phyloP scores from a whole-genome alignment of 1,139 yeast genomes.

The Candida sojae region DNA sequence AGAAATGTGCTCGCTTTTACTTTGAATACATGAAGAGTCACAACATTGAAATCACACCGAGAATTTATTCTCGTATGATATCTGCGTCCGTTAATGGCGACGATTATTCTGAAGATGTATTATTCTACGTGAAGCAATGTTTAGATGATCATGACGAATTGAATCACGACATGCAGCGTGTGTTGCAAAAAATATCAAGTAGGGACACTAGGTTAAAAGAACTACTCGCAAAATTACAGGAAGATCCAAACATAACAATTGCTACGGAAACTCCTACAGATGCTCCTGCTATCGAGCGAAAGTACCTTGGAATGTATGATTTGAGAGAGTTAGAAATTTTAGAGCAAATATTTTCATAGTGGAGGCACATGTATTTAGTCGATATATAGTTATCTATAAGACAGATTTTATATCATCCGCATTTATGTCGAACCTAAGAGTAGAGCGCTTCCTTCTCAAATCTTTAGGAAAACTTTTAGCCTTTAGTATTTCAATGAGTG shows the following conservation, averaged over 20 bases:
- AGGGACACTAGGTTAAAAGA: not conserved
- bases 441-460: conserved; percentile 20
- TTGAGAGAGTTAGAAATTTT: conserved; percentile 27
- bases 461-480: conserved; percentile 11
- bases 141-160: conserved; percentile 15
- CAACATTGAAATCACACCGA: conserved; percentile 13
- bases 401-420: conserved; percentile 41
- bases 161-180: not conserved
- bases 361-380: not conserved
- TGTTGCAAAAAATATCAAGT: not conserved
- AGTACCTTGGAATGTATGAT: conserved; percentile 18
- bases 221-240: not conserved
- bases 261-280: not conserved
- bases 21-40: conserved; percentile 22
- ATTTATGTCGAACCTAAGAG: conserved; percentile 33
- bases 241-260: not conserved
- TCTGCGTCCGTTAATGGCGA: conserved; percentile 30
- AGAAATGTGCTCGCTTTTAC: conserved; percentile 26
- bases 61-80: conserved; percentile 24
- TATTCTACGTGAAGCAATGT: conserved; percentile 19
- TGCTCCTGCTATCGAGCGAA: not conserved
- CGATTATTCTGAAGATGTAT: conserved; percentile 19
- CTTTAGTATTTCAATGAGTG: conserved; percentile 31
- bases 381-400: conserved; percentile 1
- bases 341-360: conserved; percentile 17